Evolutionary conservation across 352 stramenopile genomes (phyloP), one percentile per base, ranked within the genome.

Genomic region (Phytopythium sindhum): DNA sequence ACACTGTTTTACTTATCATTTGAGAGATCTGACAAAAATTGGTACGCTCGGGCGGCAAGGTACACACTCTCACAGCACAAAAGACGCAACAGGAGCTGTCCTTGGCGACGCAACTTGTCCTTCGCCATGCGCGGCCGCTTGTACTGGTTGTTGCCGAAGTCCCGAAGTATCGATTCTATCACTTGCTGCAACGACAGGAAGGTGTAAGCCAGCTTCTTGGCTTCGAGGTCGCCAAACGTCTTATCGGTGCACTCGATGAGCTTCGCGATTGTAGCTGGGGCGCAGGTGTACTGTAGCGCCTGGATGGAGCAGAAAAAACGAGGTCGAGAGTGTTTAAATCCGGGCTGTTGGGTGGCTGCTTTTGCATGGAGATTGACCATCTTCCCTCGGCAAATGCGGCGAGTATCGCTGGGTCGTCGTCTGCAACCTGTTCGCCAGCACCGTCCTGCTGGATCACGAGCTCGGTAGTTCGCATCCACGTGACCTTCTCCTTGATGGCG

Each of bases 381-480:
- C 48, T 29, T n/a, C 44, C 48, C 3, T 56, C 35, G 42, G 4
- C 21, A 26, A 29, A 60, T 15, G 31, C 58, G 6, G n/a, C 11
- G 12, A 17, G 29, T 9, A 64, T 14, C 15, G 33, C 45, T n/a
- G 59, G 31, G 33, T 64, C 31, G 35, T 53, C 29, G 9, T 24
- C n/a, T 1, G 10, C 15, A 12, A 64, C 35, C 23, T 64, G 45
- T 19, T 31, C 21, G 10, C 42, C 21, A 35, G 58, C 45, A 14
- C 33, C 45, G 47, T 57, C 58, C 31, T 63, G 58, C 58, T 63
- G 45, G 31, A 63, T 63, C 2, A 57, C 31, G 28, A 63, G 33
- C 55, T 55, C n/a, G n/a, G 31, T 17, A n/a, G 15, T 19, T 3
- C 26, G 2, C 47, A 53, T 7, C 59, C 47, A 41, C 10, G 35